These are phyloP conservation scores for Mycogone perniciosa DNA, from an alignment of 2,329 filamentous ascomycete genomes.

Conservation along the genomic window DNA sequence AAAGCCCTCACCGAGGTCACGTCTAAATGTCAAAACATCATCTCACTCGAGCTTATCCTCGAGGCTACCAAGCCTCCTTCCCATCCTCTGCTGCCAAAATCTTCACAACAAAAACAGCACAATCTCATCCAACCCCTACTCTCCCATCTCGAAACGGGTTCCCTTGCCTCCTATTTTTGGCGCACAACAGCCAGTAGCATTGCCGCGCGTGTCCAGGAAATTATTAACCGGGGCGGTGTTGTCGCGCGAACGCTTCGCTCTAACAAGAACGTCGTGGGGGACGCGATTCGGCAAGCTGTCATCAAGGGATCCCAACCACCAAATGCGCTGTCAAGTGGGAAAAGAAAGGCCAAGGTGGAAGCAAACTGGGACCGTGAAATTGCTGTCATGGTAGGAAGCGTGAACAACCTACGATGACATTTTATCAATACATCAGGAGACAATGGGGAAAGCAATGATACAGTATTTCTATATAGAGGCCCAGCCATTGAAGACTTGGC, in stretches of 20 bases:
- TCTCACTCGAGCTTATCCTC: conserved; percentile 78
- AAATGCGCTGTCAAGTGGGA: conserved; percentile 39
- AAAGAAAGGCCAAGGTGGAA: conserved; percentile 40
- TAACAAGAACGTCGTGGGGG: conserved; percentile 67
- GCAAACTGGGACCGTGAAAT: conserved; percentile 79
- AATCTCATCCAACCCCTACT: conserved; percentile 68
- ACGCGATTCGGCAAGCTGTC: conserved; percentile 78
- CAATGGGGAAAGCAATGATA: neutral
- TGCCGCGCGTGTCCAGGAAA: conserved; percentile 72
- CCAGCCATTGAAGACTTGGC: no score
- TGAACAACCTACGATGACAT: conserved; percentile 47
- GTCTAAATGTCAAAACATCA: conserved; percentile 79
- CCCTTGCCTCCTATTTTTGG: conserved; percentile 89
- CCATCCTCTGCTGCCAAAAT: conserved; percentile 56
- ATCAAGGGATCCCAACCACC: conserved; percentile 67
- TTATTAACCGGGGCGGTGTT: conserved; percentile 74
- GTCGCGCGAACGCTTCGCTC: conserved; percentile 72
- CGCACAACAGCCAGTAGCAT: conserved; percentile 75
- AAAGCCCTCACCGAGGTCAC: conserved; percentile 76
- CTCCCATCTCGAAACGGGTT: conserved; percentile 75
- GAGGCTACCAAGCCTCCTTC: conserved; percentile 58
- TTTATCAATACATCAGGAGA: neutral
- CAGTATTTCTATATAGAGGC: neutral
- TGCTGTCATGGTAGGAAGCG: conserved; percentile 87
- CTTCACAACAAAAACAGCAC: conserved; percentile 28